Evolutionary conservation across 306 rosid species (phyloP), one percentile per base, ranked within the genome.

Genomic region (Carpinus viminea): DNA sequence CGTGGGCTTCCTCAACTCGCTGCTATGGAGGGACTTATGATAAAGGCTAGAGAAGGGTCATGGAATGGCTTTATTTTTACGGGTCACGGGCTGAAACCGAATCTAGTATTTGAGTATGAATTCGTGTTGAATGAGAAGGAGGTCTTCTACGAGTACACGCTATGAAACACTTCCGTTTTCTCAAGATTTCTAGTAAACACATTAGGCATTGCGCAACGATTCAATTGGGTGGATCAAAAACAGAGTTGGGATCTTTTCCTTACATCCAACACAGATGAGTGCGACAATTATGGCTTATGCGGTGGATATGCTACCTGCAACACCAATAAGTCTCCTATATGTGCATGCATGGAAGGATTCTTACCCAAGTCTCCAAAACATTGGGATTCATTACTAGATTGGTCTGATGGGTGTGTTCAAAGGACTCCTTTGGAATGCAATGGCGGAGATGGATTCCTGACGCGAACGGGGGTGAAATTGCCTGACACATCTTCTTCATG

Each of bases 401-500:
- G 59, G 78, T 12, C 20, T 46, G 75, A 36, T 24, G 83, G 87
- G 17, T 83, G 87, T 65, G 71, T 75, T 72, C 20, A 79, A 43
- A 79, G 26, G n/a, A 75, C 64, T 3, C 18, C 17, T 4, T 47
- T 83, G 75, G 51, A 48, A 46, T 84, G 84, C 74, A 55, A 56
- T 53, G 1, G 15, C 26, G 10, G 60, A 31, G 83, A 81, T 51
- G 74, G 81, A 0, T 85, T 81, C 74, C 6, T 48, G 5, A 51
- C 8, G 43, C 45, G 16, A 45, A 38, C 20, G 8, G 61, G 47
- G 15, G 9, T 83, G 72, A 82, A 75, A 46, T 47, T 70, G 72
- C 87, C 85, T 1, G 87, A 84, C 72, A 80, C 85, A 0, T 84
- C 87, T 48, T 51, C 84, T 0, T 76, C 87, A 0, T 79, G 87